Evolutionary conservation across 2,329 filamentous ascomycete genomes (phyloP).

Genomic region (Diaporthe velutina): DNA sequence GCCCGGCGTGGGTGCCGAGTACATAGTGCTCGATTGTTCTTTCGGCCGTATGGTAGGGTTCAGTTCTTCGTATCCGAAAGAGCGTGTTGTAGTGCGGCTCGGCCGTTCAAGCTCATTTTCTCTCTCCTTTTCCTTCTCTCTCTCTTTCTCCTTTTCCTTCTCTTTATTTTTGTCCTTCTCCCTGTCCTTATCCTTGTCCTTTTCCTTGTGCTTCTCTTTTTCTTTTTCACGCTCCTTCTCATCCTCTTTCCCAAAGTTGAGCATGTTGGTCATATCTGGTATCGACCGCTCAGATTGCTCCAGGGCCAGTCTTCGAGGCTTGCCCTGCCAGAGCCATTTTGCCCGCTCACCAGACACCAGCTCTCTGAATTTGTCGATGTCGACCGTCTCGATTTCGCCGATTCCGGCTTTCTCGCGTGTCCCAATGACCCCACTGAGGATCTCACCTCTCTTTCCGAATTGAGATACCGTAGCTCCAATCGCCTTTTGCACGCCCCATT

Average conservation of each 20-base stretch:
- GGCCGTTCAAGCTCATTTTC: slow-evolving; percentile 38
- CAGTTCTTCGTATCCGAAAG: slow-evolving; percentile 66
- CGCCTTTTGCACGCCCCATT: slow-evolving; percentile 91
- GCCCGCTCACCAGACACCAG: slow-evolving; percentile 84
- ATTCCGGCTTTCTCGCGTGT: slow-evolving; percentile 90
- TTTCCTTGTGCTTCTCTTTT: slow-evolving; percentile 34
- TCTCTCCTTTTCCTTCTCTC: slow-evolving; percentile 23
- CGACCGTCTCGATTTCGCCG: slow-evolving; percentile 90
- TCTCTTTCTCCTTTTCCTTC: slow-evolving; percentile 29
- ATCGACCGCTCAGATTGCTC: slow-evolving; percentile 61
- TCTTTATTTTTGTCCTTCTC: slow-evolving; percentile 32
- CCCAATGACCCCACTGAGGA: slow-evolving; percentile 94
- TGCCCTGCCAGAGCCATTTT: slow-evolving; percentile 97
- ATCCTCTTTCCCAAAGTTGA: slow-evolving; percentile 70
- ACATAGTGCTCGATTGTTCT: slow-evolving; percentile 60
- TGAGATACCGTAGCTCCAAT: slow-evolving; percentile 97
- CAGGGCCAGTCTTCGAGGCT: slow-evolving; percentile 75
- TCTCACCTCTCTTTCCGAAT: slow-evolving; percentile 92
- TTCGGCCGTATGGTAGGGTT: slow-evolving; percentile 54
- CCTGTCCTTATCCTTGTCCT: slow-evolving; percentile 34
- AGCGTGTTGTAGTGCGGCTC: slow-evolving; percentile 60
- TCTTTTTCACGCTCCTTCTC: slow-evolving; percentile 47
- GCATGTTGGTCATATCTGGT: slow-evolving; percentile 59
- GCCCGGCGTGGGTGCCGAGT: slow-evolving; percentile 57
- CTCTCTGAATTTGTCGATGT: slow-evolving; percentile 86